Conservation (phyloP, 768 basidiomycete species). For the Phylloporus arenicola region DNA sequence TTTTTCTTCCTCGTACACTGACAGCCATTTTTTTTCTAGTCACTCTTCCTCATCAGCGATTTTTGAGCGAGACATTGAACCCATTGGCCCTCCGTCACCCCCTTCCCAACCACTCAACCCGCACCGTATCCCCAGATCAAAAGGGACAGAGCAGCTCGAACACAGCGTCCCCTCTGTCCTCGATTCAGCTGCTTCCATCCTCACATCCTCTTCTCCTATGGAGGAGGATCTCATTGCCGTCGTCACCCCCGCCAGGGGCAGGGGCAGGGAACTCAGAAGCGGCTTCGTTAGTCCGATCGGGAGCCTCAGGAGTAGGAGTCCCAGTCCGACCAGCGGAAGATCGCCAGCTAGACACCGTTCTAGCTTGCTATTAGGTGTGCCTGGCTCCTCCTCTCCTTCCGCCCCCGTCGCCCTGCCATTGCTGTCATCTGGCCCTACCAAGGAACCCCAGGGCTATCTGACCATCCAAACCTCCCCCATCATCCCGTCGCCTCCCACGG, state of each 20-base stretch:
- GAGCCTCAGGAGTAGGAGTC: conserved; percentile 57
- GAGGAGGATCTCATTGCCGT: conserved; percentile 57
- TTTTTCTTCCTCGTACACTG: conserved; percentile 4
- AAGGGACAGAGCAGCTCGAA: conserved; percentile 69
- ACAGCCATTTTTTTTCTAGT: conserved; percentile 6
- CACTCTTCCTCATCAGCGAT: conserved; percentile 86
- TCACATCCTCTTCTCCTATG: conserved; percentile 42
- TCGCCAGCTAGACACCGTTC: conserved; percentile 34
- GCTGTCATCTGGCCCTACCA: conserved; percentile 26
- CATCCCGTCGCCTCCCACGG: conserved; percentile 1
- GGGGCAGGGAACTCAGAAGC: conserved; percentile 35
- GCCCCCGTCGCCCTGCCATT: conserved; percentile 17
- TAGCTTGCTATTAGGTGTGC: conserved; percentile 47
- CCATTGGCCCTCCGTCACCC: conserved; percentile 35
- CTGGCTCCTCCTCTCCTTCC: conserved; percentile 29
- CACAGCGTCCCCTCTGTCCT: conserved; percentile 81
- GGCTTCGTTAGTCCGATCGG: conserved; percentile 65
- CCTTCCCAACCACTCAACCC: conserved; percentile 50
- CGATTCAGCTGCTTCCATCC: conserved; percentile 74
- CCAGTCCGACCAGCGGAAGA: conserved; percentile 48
- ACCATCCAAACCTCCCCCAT: conserved; percentile 22
- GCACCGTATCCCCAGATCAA: conserved; percentile 68
- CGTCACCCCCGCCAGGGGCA: conserved; percentile 46
- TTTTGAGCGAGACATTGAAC: conserved; percentile 89
- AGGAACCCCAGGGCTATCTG: conserved; percentile 17